Evolutionary conservation across 768 basidiomycete genomes (phyloP).

Genomic region (Collybia mongolica): DNA sequence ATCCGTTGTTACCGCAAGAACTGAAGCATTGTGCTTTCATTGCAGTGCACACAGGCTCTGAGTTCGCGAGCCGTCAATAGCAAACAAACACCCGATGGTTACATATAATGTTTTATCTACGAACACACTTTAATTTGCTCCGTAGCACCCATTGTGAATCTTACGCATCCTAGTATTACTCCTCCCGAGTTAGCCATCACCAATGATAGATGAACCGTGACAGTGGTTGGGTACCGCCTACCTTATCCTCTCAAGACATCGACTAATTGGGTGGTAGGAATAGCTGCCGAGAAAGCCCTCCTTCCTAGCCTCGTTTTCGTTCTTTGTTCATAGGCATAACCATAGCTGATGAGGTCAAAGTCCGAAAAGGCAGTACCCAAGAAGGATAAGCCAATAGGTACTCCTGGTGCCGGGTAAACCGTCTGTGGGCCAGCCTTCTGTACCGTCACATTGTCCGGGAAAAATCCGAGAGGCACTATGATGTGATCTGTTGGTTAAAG

Average conservation of each 20-base stretch:
- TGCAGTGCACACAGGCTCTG: neutral
- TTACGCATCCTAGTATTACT: too few species aligned
- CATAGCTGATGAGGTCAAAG: slow-evolving; percentile 53
- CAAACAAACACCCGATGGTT: too few species aligned
- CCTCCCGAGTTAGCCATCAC: too few species aligned
- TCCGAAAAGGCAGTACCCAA: slow-evolving; percentile 63
- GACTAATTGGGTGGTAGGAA: slow-evolving; percentile 50
- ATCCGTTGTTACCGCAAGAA: slow-evolving; percentile 3
- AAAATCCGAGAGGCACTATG: slow-evolving; percentile 60
- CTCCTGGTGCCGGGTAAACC: slow-evolving; percentile 51
- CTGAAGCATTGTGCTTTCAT: slow-evolving; percentile 3
- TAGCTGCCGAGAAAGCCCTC: slow-evolving; percentile 49
- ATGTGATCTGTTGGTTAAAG: neutral
- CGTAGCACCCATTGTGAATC: too few species aligned
- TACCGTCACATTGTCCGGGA: slow-evolving; percentile 43
- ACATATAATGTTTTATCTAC: too few species aligned
- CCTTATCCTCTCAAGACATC: slow-evolving; percentile 23
- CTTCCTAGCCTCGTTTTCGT: slow-evolving; percentile 51
- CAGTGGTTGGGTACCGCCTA: too few species aligned
- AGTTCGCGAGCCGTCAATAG: neutral
- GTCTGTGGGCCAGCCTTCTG: slow-evolving; percentile 37
- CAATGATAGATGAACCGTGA: too few species aligned
- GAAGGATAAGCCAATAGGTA: slow-evolving; percentile 64
- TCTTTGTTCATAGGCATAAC: slow-evolving; percentile 65
- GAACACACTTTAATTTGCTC: too few species aligned